These are phyloP conservation scores for Penicillium brasilianum DNA, from an alignment of 2,329 filamentous ascomycete species.

Conservation along the genomic window DNA sequence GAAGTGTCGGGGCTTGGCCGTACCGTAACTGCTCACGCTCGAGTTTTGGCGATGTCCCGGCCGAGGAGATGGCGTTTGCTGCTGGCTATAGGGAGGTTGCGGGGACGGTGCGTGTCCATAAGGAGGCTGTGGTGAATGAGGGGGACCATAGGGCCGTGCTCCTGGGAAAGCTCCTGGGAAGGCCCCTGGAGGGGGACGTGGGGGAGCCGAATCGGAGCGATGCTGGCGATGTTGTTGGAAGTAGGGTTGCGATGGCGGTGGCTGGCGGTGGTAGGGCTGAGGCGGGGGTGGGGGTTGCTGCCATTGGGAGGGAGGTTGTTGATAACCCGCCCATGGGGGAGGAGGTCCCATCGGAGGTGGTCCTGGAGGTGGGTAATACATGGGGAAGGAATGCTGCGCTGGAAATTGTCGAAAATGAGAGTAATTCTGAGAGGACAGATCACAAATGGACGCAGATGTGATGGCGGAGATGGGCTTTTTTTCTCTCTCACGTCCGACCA, in stretches of 20 bases:
- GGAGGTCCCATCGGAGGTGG: slow-evolving; percentile 24
- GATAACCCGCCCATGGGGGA: slow-evolving; percentile 23
- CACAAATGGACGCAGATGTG: background rate
- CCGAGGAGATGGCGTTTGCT: slow-evolving; percentile 17
- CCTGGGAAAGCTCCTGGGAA: background rate
- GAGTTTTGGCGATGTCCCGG: slow-evolving; percentile 20
- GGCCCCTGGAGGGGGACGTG: slow-evolving; percentile 3
- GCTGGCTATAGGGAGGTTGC: slow-evolving; percentile 11
- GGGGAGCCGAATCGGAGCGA: slow-evolving; percentile 15
- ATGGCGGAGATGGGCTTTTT: background rate
- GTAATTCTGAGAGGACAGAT: background rate
- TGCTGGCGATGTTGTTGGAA: slow-evolving; percentile 22
- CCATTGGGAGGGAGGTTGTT: slow-evolving; percentile 22
- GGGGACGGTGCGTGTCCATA: slow-evolving; percentile 20
- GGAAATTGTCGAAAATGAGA: background rate
- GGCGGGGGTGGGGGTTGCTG: slow-evolving; percentile 24
- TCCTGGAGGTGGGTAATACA: slow-evolving; percentile 27
- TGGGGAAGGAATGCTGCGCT: slow-evolving; percentile 1
- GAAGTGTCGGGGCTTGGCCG: background rate
- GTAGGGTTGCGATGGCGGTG: slow-evolving; percentile 20
- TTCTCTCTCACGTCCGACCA: background rate
- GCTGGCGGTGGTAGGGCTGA: slow-evolving; percentile 23
- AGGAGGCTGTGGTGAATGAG: slow-evolving; percentile 15
- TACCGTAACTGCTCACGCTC: slow-evolving; percentile 20
- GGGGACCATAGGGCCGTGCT: slow-evolving; percentile 5